Conservation (phyloP, 257 asterid genomes). For the Handroanthus guayacan region DNA sequence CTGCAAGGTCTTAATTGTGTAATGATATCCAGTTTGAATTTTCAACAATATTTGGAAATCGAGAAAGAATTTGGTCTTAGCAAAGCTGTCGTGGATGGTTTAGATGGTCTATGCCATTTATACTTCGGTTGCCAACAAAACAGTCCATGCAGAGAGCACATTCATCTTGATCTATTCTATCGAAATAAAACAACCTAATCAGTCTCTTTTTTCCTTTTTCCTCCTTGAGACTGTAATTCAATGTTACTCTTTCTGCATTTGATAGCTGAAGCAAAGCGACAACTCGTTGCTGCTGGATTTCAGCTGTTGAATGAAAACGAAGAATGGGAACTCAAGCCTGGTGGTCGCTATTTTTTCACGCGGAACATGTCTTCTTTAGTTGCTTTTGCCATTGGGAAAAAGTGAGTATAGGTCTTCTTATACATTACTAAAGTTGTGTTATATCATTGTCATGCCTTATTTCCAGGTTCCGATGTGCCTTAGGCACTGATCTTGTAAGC, state of each 20-base stretch:
- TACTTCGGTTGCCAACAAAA: background rate
- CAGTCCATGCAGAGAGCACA: conserved; percentile 18
- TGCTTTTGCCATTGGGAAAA: conserved; percentile 94
- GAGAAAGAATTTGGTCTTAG: conserved; percentile 23
- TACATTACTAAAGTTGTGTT: conserved; percentile 15
- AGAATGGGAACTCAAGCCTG: conserved; percentile 94
- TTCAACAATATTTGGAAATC: conserved; percentile 13
- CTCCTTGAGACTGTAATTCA: background rate
- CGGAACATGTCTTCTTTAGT: conserved; percentile 96
- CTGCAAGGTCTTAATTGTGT: conserved; percentile 1
- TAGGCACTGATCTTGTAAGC: conserved; percentile 18
- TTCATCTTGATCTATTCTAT: conserved; percentile 10
- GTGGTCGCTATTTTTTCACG: conserved; percentile 96
- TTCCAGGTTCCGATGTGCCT: conserved; percentile 29
- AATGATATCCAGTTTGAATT: conserved; percentile 22
- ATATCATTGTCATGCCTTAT: conserved; percentile 20
- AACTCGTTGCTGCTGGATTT: conserved; percentile 90
- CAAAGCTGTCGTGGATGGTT: background rate
- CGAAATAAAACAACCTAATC: background rate
- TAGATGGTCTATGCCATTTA: conserved; percentile 15
- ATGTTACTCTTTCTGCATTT: conserved; percentile 32
- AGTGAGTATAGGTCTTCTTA: conserved; percentile 59
- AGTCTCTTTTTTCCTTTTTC: background rate
- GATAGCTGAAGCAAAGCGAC: conserved; percentile 94
- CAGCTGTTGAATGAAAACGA: conserved; percentile 87